Evolutionary conservation across 352 stramenopile genomes (phyloP).

Genomic region (Pseudoperonospora humuli): DNA sequence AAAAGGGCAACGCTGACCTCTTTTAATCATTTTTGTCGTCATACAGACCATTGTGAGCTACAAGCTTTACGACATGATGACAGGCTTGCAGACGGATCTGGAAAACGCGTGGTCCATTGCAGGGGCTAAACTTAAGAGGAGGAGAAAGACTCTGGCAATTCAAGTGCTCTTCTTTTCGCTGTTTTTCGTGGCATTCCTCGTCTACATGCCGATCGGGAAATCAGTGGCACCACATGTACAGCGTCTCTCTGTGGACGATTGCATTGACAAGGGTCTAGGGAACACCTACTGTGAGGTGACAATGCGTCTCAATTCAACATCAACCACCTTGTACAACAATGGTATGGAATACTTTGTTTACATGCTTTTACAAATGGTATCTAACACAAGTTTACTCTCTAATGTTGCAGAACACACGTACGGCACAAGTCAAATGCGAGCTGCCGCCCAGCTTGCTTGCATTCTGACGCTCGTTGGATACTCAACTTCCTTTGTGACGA

Average conservation of each 20-base stretch:
- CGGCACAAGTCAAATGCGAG: constrained; percentile 47
- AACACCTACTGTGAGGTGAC: constrained; percentile 52
- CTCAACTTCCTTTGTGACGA: constrained; percentile 57
- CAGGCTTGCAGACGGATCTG: constrained; percentile 22
- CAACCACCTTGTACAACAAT: constrained; percentile 67
- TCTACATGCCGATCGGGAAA: constrained; percentile 51
- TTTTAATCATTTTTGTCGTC: background rate
- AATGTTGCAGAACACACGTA: constrained; percentile 34
- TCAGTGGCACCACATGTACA: constrained; percentile 15
- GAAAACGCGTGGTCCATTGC: constrained; percentile 23
- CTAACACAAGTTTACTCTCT: background rate
- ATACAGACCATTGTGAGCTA: constrained; percentile 38
- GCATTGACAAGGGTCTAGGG: constrained; percentile 43
- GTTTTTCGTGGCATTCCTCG: constrained; percentile 51
- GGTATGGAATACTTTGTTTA: constrained; percentile 17
- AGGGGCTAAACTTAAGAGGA: constrained; percentile 20
- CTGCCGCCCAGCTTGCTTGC: constrained; percentile 50
- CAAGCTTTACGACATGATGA: constrained; percentile 37
- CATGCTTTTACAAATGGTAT: background rate
- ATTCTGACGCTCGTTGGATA: constrained; percentile 72
- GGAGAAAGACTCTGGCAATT: constrained; percentile 35
- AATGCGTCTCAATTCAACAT: constrained; percentile 45
- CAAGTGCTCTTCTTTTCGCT: constrained; percentile 32
- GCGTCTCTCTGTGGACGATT: constrained; percentile 39
- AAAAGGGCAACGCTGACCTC: background rate